A percentile compares a stretch with the other conserved stretches of the same genome.
Evolutionary conservation across 129 eudicot species (phyloP).

Genomic region (sunflower (Helianthus annuus)): DNA sequence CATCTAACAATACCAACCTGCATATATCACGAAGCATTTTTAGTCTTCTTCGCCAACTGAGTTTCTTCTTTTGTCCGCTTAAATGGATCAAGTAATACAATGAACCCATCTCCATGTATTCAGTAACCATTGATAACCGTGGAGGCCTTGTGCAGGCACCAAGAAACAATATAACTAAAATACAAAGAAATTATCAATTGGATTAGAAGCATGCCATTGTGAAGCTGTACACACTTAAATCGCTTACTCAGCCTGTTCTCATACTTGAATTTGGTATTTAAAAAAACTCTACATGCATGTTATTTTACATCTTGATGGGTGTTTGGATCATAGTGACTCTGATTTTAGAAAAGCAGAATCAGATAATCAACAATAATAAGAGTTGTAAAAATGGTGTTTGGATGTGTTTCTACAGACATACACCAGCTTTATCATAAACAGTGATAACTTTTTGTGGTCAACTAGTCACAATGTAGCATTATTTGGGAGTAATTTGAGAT

Average conservation of each 20-base stretch:
- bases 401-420: neutral
- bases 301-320: neutral
- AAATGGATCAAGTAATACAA: slow-evolving; percentile 81
- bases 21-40: slow-evolving; percentile 98
- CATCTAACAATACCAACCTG: slow-evolving; percentile 56
- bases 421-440: neutral
- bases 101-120: slow-evolving; percentile 99
- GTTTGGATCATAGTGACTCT: neutral
- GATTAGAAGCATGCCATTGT: slow-evolving; percentile 13
- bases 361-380: neutral
- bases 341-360: neutral
- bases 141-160: slow-evolving; percentile 99
- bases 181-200: slow-evolving; percentile 11
- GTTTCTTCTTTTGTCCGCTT: slow-evolving; percentile 89
- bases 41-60: slow-evolving; percentile 87
- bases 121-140: slow-evolving; percentile 89
- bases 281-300: neutral
- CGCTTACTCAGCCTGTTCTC: too few relatives aligned
- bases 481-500: slow-evolving; percentile 10
- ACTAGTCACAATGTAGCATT: slow-evolving; percentile 16
- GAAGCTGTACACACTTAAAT: neutral
- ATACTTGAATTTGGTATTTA: neutral
- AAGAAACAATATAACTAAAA: slow-evolving; percentile 87
- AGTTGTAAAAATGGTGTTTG: neutral
- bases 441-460: slow-evolving; percentile 12